Base-by-base conservation (phyloP, 805 yeast genomes). In the Lachancea lanzarotensis region DNA sequence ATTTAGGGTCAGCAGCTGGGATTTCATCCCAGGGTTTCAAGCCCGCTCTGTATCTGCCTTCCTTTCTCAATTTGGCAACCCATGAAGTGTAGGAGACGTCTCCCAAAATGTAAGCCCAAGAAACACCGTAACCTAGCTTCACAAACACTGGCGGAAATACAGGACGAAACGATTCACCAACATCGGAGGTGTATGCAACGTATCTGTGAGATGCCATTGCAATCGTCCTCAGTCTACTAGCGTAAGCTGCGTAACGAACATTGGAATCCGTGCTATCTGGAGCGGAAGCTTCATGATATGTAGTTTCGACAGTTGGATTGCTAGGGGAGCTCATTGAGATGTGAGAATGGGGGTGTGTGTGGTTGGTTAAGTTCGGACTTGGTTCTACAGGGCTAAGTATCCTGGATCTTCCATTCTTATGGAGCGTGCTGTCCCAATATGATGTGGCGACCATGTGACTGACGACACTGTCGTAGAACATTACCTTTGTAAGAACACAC, bases 121-220 rank as follows among this genome's bases (percentile, higher is more conserved):
- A 81, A 35, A 85, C 67, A 31, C 79, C 87, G 60, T 85, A 85
- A 25, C 91, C 82, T 2, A 76, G 49, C 12, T 66, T 71, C 16
- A 85, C 93, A n/a, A 82, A 46, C 29, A 54, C 51, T 1, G 90
- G 89, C 54, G 79, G 82, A 3, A 86, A 90, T 10, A 85, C 82
- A 1, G 93, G 93, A 43, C 95, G 72, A 66, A 85, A 86, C 10
- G 90, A 82, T 59, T 85, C 95, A 27, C 95, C 95, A 54, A 85
- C 79, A 60, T 85, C 95, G 0, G 90, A 82, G 2, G 95, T 84
- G 64, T 86, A 85, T 1, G 95, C 95, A 20, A 85, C 86, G 56
- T 85, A 86, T 55, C 95, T 68, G 59, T 83, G 91, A 13, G 90
- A 76, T 5, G 93, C 87, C 41, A 72, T 53, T 39, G 84, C 69